phyloP scores from a whole-genome alignment of 225 moss, liverwort and hornwort genomes.

The Bryum argenteum region DNA sequence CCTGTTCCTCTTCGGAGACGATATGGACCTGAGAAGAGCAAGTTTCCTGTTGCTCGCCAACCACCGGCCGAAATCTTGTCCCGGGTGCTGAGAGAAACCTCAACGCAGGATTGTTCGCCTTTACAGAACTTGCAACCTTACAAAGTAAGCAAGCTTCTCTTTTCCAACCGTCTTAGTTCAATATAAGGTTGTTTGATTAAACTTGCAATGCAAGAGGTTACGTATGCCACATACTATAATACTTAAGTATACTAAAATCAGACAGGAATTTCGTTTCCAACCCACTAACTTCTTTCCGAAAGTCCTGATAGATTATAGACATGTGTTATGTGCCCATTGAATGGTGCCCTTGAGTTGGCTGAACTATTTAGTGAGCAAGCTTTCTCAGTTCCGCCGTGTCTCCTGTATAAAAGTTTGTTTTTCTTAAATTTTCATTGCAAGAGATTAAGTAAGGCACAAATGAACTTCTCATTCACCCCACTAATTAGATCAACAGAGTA shows the following conservation, averaged over 20 bases:
- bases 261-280: no score
- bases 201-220: slow-evolving; percentile 13
- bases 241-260: no score
- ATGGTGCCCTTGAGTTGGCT: no score
- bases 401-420: not conserved
- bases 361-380: no score
- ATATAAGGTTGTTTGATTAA: not conserved
- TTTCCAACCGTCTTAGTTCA: slow-evolving; percentile 2
- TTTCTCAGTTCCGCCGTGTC: no score
- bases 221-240: not conserved
- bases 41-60: slow-evolving; percentile 35
- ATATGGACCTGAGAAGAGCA: slow-evolving; percentile 66
- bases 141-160: slow-evolving; percentile 36
- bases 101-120: slow-evolving; percentile 47
- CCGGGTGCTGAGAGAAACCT: slow-evolving; percentile 51
- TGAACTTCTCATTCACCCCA: not conserved
- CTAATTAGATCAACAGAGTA: no score
- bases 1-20: slow-evolving; percentile 71
- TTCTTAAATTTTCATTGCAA: not conserved
- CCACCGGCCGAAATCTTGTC: slow-evolving; percentile 56
- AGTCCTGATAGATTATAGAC: no score
- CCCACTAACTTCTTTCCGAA: no score
- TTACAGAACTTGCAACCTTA: slow-evolving; percentile 41
- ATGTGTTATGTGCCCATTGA: no score
- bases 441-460: slow-evolving; percentile 9